phyloP scores from a whole-genome alignment of 805 yeast genomes.

The Starmera amethionina region DNA sequence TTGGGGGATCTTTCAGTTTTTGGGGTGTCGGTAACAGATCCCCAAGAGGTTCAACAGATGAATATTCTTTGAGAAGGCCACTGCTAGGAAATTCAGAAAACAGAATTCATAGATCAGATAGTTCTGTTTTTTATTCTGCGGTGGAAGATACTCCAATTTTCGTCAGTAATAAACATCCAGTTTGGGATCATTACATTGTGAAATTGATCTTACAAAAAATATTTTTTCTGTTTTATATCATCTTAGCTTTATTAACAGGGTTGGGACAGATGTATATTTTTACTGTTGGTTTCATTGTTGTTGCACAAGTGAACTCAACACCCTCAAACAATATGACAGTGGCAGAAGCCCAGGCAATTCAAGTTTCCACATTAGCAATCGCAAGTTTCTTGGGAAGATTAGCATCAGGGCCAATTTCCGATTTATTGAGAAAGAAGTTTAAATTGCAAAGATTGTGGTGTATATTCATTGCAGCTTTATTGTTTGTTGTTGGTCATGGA shows the following conservation, averaged over 20 bases:
- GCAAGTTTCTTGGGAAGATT: constrained; percentile 60
- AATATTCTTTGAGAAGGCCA: constrained; percentile 8
- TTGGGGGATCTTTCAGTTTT: constrained; percentile 11
- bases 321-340: constrained; percentile 19
- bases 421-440: constrained; percentile 39
- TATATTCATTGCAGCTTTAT: constrained; percentile 30
- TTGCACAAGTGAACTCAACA: constrained; percentile 28
- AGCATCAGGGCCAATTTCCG: constrained; percentile 57
- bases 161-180: constrained; percentile 16
- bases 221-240: constrained; percentile 42
- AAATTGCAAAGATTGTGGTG: constrained; percentile 61
- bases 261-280: constrained; percentile 66
- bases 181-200: constrained; percentile 17
- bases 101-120: constrained; percentile 4
- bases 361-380: constrained; percentile 57
- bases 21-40: constrained; percentile 20
- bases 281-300: constrained; percentile 66
- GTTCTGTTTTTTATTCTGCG: constrained; percentile 17
- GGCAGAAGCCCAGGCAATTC: constrained; percentile 52
- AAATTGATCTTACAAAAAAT: constrained; percentile 13
- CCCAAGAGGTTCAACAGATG: constrained; percentile 9
- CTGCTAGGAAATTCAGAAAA: constrained; percentile 1
- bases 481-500: constrained; percentile 28
- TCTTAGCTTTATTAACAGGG: constrained; percentile 50
- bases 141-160: constrained; percentile 21